Evolutionary conservation across 306 rosid genomes (phyloP).

Genomic region (Malus orientalis): DNA sequence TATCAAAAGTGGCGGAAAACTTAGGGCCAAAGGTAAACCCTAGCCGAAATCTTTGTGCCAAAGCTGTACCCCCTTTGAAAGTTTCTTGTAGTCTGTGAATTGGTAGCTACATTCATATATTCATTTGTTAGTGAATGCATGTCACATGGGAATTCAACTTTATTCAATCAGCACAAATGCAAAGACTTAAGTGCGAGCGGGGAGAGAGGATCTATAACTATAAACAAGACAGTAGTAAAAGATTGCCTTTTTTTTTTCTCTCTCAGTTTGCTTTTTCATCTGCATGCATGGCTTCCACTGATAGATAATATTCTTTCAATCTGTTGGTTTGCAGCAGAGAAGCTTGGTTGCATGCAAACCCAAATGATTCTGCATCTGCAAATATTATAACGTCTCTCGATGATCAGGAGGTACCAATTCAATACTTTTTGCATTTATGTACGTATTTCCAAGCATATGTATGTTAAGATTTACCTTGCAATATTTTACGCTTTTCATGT

Average conservation of each 20-base stretch:
- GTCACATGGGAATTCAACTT: slow-evolving; percentile 41
- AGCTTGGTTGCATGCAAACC: slow-evolving; percentile 79
- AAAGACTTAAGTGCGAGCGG: not conserved
- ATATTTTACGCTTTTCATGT: too few relatives aligned
- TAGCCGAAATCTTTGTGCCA: slow-evolving; percentile 50
- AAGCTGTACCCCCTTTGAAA: slow-evolving; percentile 50
- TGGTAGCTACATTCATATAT: not conserved
- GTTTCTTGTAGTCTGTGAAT: slow-evolving; percentile 30
- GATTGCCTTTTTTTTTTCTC: slow-evolving; percentile 37
- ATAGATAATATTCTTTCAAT: slow-evolving; percentile 35
- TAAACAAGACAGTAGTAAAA: slow-evolving; percentile 40
- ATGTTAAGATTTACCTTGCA: too few relatives aligned
- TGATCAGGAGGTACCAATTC: slow-evolving; percentile 55
- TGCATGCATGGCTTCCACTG: slow-evolving; percentile 43
- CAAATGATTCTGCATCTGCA: slow-evolving; percentile 53
- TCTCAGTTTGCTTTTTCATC: slow-evolving; percentile 27
- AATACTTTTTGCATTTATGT: not conserved
- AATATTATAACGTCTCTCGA: slow-evolving; percentile 41
- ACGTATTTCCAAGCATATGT: slow-evolving; percentile 5
- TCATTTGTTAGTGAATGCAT: not conserved
- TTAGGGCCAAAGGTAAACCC: slow-evolving; percentile 49
- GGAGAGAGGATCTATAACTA: not conserved
- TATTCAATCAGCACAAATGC: slow-evolving; percentile 37
- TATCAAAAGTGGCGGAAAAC: slow-evolving; percentile 45
- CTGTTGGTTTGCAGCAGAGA: slow-evolving; percentile 67